Evolutionary conservation across 2,329 filamentous ascomycete genomes (phyloP).

Genomic region (Chrysoporthe deuterocubensis): DNA sequence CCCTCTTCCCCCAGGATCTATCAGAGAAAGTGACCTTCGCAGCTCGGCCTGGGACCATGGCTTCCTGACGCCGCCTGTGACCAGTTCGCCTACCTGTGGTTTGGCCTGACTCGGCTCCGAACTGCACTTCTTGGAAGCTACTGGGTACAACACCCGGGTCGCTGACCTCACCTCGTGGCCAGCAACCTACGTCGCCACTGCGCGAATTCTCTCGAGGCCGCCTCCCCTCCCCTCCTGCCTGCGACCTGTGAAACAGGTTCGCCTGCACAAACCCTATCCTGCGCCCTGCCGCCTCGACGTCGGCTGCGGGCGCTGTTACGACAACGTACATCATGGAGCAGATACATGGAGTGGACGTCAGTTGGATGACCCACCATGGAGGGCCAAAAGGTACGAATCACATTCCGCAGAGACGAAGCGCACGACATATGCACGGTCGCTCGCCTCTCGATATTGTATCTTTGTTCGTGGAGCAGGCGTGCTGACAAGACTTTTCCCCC

Average conservation of each 20-base stretch:
- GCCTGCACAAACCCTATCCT: background rate
- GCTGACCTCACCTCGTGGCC: background rate
- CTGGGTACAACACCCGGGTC: background rate
- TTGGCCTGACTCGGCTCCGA: background rate
- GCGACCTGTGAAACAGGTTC: background rate
- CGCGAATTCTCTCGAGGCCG: background rate
- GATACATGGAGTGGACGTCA: conserved; percentile 82
- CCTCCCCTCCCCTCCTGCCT: background rate
- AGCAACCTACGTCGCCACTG: background rate
- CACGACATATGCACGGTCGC: no score
- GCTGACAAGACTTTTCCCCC: conserved; percentile 19
- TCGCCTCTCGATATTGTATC: background rate
- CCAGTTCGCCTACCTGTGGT: conserved; percentile 19
- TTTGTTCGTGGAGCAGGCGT: background rate
- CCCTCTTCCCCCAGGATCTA: background rate
- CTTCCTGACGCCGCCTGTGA: conserved; percentile 27
- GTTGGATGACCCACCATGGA: conserved; percentile 79
- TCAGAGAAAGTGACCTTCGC: background rate
- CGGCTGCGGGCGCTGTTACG: background rate
- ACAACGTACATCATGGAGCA: conserved; percentile 67
- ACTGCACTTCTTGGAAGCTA: conserved; percentile 6
- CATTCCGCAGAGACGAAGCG: background rate
- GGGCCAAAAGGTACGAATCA: conserved; percentile 73
- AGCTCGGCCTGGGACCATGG: conserved; percentile 19
- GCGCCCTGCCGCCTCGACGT: background rate